Base-by-base conservation (phyloP, 345 rosid species). In the Sisymbrium altissimum region DNA sequence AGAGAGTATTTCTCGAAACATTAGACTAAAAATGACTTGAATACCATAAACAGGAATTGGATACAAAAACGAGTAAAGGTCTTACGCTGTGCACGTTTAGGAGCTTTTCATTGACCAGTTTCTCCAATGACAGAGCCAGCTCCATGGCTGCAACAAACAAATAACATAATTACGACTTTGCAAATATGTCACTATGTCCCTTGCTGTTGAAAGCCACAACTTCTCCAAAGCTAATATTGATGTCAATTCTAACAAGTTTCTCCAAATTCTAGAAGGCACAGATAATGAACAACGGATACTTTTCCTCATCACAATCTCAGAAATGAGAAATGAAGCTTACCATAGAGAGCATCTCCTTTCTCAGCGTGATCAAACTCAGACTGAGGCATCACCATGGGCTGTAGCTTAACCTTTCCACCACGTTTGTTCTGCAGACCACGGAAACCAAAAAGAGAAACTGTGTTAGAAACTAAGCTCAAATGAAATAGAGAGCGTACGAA, bases 311-410 rank as follows among this genome's bases (percentile, higher is more conserved):
- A 21, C 27, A 36, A 13, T 36, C 23, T 46, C n/a, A 32, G 29
- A 40, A 60, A 40, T 1, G 11, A 18, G 41, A 52, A 10, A 6
- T 23, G 25, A 41, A 58, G 71, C 87, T 71, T 71, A 95, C 99
- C 97, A 79, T 88, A 82, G 19, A 90, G 73, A 7, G 99, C 97
- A 80, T 95, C 98, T 50, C 99, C 99, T 78, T 95, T 95, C 82
- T 95, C 97, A 9, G 54, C 85, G 62, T 95, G 97, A 64, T 92
- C 94, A 77, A 82, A 95, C 77, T 90, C 99, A 0, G 91, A 73
- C 23, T 75, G 84, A 38, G 99, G 97, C 70, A 79, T 79, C 78
- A 88, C 49, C 9, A 95, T 88, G 0, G 89, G 80, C 53, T 87
- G 93, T 43, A 95, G 81, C 73, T 81, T 86, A 40, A 92, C 98